A percentile compares a stretch with the other conserved stretches of the same genome.
These are phyloP conservation scores for Trypanosoma boissoni DNA, from an alignment of 208 protist genomes.

Conservation along the genomic window DNA sequence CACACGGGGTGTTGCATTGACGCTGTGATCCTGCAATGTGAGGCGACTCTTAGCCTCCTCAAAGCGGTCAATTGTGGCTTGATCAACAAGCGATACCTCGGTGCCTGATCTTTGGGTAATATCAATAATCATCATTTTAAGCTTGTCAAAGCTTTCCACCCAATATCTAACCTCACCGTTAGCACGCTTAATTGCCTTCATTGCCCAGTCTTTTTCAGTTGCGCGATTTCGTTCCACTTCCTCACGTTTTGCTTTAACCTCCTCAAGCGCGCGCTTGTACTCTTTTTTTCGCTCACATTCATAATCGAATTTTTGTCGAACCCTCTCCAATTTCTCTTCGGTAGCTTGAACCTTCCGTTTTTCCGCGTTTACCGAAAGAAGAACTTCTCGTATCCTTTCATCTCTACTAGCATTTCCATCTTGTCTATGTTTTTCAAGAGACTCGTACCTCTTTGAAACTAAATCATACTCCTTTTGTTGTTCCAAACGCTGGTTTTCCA, in stretches of 20 bases:
- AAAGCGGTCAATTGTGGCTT: constrained; percentile 40
- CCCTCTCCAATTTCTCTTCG: constrained; percentile 34
- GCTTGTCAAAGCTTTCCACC: constrained; percentile 69
- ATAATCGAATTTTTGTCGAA: constrained; percentile 55
- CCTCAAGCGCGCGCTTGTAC: constrained; percentile 74
- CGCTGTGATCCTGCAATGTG: constrained; percentile 4
- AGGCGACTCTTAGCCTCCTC: constrained; percentile 35
- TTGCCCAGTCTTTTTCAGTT: constrained; percentile 50
- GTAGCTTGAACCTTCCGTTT: constrained; percentile 8
- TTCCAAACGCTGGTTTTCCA: constrained; percentile 7
- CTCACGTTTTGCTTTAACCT: constrained; percentile 49
- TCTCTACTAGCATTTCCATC: not conserved
- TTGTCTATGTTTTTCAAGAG: constrained; percentile 1
- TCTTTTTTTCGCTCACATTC: constrained; percentile 69
- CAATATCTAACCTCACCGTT: constrained; percentile 78
- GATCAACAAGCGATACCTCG: constrained; percentile 42
- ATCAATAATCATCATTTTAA: constrained; percentile 63
- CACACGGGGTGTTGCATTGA: not conserved
- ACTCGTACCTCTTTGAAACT: constrained; percentile 10
- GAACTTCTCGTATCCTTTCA: constrained; percentile 16
- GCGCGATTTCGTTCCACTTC: constrained; percentile 58
- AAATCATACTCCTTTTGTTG: constrained; percentile 10
- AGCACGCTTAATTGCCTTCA: constrained; percentile 57
- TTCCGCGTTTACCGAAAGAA: constrained; percentile 20
- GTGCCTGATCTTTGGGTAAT: constrained; percentile 21